Evolutionary conservation across 164 flowering plant genomes (phyloP).

Genomic region (Magnolia changhungtana): DNA sequence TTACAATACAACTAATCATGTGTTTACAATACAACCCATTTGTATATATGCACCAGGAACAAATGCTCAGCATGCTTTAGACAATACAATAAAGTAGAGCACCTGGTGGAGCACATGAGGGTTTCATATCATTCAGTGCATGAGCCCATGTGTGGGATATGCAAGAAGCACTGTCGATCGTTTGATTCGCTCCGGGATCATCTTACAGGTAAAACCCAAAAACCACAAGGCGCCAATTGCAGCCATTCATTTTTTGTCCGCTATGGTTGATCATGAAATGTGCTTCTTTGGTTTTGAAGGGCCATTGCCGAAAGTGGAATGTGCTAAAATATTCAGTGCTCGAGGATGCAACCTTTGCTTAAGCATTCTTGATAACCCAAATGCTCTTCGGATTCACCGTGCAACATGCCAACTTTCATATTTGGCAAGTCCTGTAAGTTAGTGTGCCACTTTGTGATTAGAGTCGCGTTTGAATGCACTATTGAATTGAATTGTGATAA

Average conservation of each 20-base stretch:
- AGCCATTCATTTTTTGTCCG: not conserved
- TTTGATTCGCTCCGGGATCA: conserved; percentile 88
- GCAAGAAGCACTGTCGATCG: conserved; percentile 78
- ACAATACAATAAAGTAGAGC: conserved; percentile 80
- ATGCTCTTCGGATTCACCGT: conserved; percentile 56
- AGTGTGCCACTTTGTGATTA: too few species aligned
- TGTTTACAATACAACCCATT: not conserved
- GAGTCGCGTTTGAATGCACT: too few species aligned
- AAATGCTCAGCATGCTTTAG: conserved; percentile 91
- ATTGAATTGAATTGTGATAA: too few species aligned
- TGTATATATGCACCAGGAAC: conserved; percentile 46
- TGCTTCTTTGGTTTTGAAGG: conserved; percentile 33
- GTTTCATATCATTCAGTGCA: conserved; percentile 80
- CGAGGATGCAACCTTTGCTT: conserved; percentile 82
- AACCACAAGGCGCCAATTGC: not conserved
- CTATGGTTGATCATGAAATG: not conserved
- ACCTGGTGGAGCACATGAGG: conserved; percentile 93
- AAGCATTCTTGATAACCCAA: conserved; percentile 47
- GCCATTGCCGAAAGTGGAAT: conserved; percentile 80
- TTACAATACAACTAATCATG: not conserved
- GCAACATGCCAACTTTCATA: conserved; percentile 57
- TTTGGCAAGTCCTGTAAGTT: conserved; percentile 23
- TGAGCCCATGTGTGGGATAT: conserved; percentile 84
- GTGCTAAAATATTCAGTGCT: conserved; percentile 55
- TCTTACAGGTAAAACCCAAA: conserved; percentile 10